Base-by-base conservation (phyloP, 129 eudicot species). In the Apium graveolens region DNA sequence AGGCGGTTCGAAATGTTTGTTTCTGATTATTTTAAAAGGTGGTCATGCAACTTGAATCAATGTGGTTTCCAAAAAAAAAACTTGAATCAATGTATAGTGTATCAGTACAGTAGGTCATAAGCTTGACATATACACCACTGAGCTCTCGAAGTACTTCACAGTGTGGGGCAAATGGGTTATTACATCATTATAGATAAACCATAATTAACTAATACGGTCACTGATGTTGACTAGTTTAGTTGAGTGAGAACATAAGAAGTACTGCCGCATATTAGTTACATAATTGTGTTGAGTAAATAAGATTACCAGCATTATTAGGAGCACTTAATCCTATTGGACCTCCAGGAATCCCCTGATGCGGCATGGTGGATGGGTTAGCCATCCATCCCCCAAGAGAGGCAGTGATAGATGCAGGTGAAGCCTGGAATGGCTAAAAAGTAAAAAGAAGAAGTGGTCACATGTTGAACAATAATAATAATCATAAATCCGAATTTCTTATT, bases 301-400 rank as follows among this genome's bases (percentile, higher is more conserved):
- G 17, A 70, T 38, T 81, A 83, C 85, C 85, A 46, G 78, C 37
- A 78, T 31, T 79, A 71, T 42, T 84, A 32, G 90, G 87, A 80
- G 84, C 78, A 38, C 80, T 81, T 32, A 78, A 72, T 73, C 89
- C 85, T 35, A 86, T 78, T 44, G 85, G 86, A 20, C 94, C 90
- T 39, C 78, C 87, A 77, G 91, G 78, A 73, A 75, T 46, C 57
- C 89, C 78, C 65, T 78, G 92, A 65, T 87, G 92, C 72, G 86
- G 83, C 74, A 89, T 77, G 72, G 88, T 38, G 21, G 87, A 55
- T 42, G 91, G 76, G 80, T 60, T 84, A 51, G 84, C 63, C 75
- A 82, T 81, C 89, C 89, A 83, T 83, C 93, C 92, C 55, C 86
- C 96, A 68, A 80, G 87, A 76, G 91, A 72, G 43, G 88, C 21